Evolutionary conservation across 2,329 filamentous ascomycete genomes (phyloP).

Genomic region (Aspergillus vadensis): DNA sequence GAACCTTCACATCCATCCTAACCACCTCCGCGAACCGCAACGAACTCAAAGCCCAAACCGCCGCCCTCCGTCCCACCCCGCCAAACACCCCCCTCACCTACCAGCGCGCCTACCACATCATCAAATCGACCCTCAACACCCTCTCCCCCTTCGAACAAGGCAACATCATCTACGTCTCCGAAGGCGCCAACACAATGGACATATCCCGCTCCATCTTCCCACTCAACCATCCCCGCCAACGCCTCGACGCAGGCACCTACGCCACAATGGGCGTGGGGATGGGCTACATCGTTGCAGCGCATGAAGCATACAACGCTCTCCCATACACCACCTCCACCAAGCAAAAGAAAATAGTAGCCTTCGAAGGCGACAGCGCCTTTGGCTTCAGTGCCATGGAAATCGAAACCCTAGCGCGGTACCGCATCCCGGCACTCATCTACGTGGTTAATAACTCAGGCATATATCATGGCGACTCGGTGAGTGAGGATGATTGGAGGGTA

Average conservation of each 20-base stretch:
- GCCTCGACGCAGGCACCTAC: conserved; percentile 60
- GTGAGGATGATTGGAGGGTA: conserved; percentile 47
- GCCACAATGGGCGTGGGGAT: conserved; percentile 63
- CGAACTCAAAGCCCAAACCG: conserved; percentile 47
- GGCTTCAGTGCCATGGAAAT: conserved; percentile 59
- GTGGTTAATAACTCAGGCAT: conserved; percentile 59
- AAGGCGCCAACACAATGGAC: conserved; percentile 64
- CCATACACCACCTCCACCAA: conserved; percentile 33
- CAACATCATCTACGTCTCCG: conserved; percentile 57
- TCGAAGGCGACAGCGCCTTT: conserved; percentile 60
- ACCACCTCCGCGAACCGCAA: conserved; percentile 47
- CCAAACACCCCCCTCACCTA: conserved; percentile 50
- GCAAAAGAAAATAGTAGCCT: conserved; percentile 57
- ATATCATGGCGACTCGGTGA: conserved; percentile 49
- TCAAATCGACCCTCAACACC: conserved; percentile 52
- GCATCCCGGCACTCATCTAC: conserved; percentile 58
- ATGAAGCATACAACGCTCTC: conserved; percentile 56
- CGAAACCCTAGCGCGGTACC: conserved; percentile 58
- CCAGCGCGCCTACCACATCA: conserved; percentile 54
- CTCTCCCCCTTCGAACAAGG: conserved; percentile 50
- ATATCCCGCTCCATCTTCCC: conserved; percentile 59
- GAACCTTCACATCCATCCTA: conserved; percentile 33
- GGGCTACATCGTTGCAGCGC: conserved; percentile 59
- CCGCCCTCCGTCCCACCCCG: conserved; percentile 42
- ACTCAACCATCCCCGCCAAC: conserved; percentile 56